Conservation (phyloP, 768 basidiomycete genomes). For the Lactifluus piperatus region DNA sequence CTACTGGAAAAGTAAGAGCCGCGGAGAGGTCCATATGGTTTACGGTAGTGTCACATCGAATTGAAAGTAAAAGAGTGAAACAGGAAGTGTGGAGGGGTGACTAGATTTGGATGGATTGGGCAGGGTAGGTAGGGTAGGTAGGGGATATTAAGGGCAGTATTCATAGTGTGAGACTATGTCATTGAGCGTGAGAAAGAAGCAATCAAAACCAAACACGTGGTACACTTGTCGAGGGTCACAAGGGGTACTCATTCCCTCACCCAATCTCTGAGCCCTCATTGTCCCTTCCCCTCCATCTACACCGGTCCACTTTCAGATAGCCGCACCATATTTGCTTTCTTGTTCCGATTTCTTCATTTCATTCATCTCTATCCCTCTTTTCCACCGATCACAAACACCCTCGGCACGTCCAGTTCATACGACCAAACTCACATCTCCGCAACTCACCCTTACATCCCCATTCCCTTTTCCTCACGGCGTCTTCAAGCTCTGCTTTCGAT, state of each 20-base stretch:
- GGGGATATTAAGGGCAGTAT: conserved; percentile 12
- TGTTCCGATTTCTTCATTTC: conserved; percentile 2
- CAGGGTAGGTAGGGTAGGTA: neutral
- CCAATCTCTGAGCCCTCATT: conserved; percentile 12
- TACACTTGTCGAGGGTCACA: conserved; percentile 9
- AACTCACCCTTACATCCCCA: neutral
- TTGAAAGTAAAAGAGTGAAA: neutral
- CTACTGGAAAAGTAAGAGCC: neutral
- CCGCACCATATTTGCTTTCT: conserved; percentile 4
- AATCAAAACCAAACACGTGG: conserved; percentile 21
- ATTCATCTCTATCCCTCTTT: neutral
- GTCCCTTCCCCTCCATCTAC: conserved; percentile 9
- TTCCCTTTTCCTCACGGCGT: neutral
- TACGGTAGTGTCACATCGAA: neutral
- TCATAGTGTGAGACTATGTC: neutral
- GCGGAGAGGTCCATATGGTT: neutral
- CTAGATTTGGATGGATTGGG: neutral
- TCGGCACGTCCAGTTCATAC: conserved; percentile 1
- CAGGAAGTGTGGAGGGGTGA: neutral
- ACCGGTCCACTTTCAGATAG: conserved; percentile 1
- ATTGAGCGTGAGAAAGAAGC: conserved; percentile 16
- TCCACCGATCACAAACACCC: conserved; percentile 1
- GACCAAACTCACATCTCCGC: conserved; percentile 13
- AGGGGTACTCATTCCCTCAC: conserved; percentile 14
- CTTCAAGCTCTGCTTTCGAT: conserved; percentile 27